phyloP scores from a whole-genome alignment of 345 rosid species.

The Mercurialis annua region DNA sequence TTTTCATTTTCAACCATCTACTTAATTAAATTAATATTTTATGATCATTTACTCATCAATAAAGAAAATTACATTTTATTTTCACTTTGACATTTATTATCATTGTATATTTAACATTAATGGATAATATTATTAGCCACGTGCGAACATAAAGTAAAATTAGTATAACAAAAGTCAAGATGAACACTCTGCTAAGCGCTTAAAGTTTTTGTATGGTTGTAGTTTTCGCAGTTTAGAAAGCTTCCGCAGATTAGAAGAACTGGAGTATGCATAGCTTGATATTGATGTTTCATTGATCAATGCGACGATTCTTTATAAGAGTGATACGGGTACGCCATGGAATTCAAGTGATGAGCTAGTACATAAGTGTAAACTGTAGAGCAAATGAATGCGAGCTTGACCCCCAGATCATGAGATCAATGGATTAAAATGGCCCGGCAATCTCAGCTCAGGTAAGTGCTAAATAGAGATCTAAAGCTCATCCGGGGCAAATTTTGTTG shows the following conservation, averaged over 20 bases:
- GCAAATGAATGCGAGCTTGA: neutral
- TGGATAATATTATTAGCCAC: too few relatives aligned
- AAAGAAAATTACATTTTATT: too few relatives aligned
- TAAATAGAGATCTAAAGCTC: slow-evolving; percentile 1
- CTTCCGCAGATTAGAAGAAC: neutral
- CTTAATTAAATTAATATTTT: too few relatives aligned
- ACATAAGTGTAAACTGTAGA: too few relatives aligned
- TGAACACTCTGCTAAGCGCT: neutral
- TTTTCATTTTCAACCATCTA: too few relatives aligned
- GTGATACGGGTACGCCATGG: neutral
- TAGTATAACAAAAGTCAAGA: neutral
- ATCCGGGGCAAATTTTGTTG: too few relatives aligned
- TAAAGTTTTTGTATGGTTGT: neutral
- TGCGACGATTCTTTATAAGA: neutral
- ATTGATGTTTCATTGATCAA: neutral
- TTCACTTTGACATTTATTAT: too few relatives aligned
- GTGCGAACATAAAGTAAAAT: too few relatives aligned
- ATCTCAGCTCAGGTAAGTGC: neutral
- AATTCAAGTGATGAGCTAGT: neutral
- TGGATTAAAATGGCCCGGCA: neutral
- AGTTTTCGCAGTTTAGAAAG: too few relatives aligned
- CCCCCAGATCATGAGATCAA: neutral
- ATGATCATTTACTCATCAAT: too few relatives aligned
- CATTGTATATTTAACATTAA: too few relatives aligned
- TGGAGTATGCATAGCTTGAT: neutral